Evolutionary conservation across 441 rosid genomes (phyloP).

Genomic region (Populus tomentosa): DNA sequence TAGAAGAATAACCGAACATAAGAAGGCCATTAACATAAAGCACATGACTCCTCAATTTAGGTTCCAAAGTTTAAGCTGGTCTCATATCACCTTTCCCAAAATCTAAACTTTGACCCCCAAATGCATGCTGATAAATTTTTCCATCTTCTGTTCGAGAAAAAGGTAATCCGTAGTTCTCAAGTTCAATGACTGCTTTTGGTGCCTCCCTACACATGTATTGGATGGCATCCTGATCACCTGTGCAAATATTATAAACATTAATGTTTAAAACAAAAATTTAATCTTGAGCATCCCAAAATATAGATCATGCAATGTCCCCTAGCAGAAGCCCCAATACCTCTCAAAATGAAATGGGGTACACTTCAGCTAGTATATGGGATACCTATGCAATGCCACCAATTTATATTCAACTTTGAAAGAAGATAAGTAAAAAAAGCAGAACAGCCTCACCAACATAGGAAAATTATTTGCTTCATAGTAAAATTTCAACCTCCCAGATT

Average conservation of each 20-base stretch:
- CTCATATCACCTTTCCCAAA: constrained; percentile 77
- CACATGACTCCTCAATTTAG: not conserved
- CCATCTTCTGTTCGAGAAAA: constrained; percentile 98
- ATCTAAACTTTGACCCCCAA: constrained; percentile 97
- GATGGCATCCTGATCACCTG: constrained; percentile 98
- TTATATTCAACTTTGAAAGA: not conserved
- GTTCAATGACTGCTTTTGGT: constrained; percentile 96
- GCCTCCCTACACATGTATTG: constrained; percentile 99
- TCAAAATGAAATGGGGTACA: not conserved
- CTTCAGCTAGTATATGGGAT: not conserved
- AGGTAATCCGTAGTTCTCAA: constrained; percentile 85
- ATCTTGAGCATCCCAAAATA: not conserved
- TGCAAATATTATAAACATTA: constrained; percentile 8
- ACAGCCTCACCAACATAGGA: not conserved
- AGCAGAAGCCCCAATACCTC: not conserved
- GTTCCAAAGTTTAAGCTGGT: not conserved
- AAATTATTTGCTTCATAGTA: not conserved
- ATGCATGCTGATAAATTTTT: constrained; percentile 91
- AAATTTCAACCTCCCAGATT: not conserved
- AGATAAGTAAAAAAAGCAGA: not conserved
- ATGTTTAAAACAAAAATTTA: not conserved
- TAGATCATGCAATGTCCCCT: not conserved
- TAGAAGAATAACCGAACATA: constrained; percentile 25
- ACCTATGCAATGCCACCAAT: not conserved
- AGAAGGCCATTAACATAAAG: constrained; percentile 16